phyloP scores from a whole-genome alignment of 805 yeast genomes.

The Isabelozyma gotoi region DNA sequence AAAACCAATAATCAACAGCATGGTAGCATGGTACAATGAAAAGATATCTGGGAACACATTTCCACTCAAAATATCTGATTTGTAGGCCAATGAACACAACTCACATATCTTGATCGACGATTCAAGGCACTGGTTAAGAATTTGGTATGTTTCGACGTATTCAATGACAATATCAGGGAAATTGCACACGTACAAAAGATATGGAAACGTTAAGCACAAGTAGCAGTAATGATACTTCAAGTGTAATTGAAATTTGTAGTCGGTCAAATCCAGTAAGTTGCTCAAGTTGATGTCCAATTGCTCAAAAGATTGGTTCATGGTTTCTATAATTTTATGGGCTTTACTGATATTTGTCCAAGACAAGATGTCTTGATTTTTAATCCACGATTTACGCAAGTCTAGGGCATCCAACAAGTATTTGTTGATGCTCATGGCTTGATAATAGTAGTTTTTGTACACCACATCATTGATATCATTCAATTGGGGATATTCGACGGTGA shows the following conservation, averaged over 20 bases:
- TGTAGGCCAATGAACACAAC: slow-evolving; percentile 29
- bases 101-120: slow-evolving; percentile 41
- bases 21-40: slow-evolving; percentile 42
- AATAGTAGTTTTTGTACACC: not conserved
- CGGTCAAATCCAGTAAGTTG: not conserved
- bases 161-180: not conserved
- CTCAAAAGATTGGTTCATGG: not conserved
- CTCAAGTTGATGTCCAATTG: not conserved
- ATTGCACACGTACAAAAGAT: not conserved
- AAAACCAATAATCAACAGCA: slow-evolving; percentile 42
- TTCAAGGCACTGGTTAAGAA: slow-evolving; percentile 24
- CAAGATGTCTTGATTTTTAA: not conserved
- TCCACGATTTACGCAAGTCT: not conserved
- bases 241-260: not conserved
- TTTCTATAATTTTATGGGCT: not conserved
- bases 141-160: not conserved
- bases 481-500: slow-evolving; percentile 3
- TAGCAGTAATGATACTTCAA: slow-evolving; percentile 3
- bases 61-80: slow-evolving; percentile 43
- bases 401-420: not conserved
- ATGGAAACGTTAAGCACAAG: slow-evolving; percentile 3
- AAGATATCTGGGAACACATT: slow-evolving; percentile 45
- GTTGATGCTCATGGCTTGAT: not conserved
- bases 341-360: not conserved
- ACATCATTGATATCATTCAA: not conserved